Evolutionary conservation across 2,329 filamentous ascomycete genomes (phyloP).

Genomic region (Aspergillus ochraceoroseus): DNA sequence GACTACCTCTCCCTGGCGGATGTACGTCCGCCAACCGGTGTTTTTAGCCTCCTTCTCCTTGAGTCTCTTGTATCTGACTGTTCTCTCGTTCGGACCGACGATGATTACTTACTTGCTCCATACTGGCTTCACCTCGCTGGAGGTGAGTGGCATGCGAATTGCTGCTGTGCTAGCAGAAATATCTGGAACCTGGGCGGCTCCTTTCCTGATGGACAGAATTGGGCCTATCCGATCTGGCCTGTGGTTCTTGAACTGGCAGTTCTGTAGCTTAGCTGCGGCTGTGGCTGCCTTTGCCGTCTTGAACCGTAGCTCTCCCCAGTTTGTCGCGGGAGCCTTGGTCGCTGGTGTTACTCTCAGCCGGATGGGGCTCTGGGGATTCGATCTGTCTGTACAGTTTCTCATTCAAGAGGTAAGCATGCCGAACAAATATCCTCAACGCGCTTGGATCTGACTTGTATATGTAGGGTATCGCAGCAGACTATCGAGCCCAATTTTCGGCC

Average conservation of each 20-base stretch:
- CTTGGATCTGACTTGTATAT: background rate
- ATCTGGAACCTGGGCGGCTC: conserved; percentile 51
- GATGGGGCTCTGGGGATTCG: conserved; percentile 58
- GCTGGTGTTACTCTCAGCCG: conserved; percentile 53
- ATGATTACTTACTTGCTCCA: conserved; percentile 55
- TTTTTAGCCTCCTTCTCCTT: conserved; percentile 49
- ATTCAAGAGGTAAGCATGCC: conserved; percentile 52
- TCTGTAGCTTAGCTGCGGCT: conserved; percentile 50
- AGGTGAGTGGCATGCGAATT: conserved; percentile 47
- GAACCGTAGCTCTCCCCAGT: conserved; percentile 22
- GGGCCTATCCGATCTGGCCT: conserved; percentile 61
- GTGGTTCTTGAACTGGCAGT: conserved; percentile 67
- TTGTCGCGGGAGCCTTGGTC: conserved; percentile 49
- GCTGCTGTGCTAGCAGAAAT: conserved; percentile 51
- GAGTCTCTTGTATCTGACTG: conserved; percentile 52
- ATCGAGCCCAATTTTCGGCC: conserved; percentile 64
- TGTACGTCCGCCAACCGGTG: conserved; percentile 29
- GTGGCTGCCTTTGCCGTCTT: conserved; percentile 45
- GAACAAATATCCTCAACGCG: background rate
- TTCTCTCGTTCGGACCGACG: conserved; percentile 52
- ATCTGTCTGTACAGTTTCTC: conserved; percentile 56
- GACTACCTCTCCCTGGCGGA: conserved; percentile 22
- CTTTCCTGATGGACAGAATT: conserved; percentile 48
- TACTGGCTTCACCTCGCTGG: conserved; percentile 46
- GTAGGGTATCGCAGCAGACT: conserved; percentile 52